phyloP scores from a whole-genome alignment of 352 stramenopile species.

The Pythium volutum region DNA sequence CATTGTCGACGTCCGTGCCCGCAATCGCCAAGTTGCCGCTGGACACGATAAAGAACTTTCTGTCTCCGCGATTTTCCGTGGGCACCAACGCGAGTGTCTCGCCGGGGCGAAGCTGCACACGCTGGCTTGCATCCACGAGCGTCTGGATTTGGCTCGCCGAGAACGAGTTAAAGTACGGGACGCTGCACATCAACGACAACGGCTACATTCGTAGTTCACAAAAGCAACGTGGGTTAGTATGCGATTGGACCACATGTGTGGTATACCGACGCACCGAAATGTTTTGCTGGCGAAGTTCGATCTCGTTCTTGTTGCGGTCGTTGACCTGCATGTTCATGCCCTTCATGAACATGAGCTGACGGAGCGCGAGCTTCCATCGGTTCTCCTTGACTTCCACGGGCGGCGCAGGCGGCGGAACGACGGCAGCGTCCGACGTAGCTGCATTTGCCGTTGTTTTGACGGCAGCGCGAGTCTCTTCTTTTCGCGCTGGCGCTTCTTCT shows the following conservation, averaged over 20 bases:
- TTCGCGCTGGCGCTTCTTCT: too few species aligned
- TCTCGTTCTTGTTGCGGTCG: slow-evolving; percentile 73
- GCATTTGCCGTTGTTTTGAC: background rate
- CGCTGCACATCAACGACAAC: slow-evolving; percentile 66
- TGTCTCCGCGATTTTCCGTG: slow-evolving; percentile 23
- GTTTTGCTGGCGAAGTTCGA: slow-evolving; percentile 72
- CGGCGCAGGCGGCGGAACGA: background rate
- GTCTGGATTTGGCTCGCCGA: slow-evolving; percentile 48
- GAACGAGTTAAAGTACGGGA: slow-evolving; percentile 74
- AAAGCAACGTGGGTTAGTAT: too few species aligned
- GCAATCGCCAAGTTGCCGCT: slow-evolving; percentile 53
- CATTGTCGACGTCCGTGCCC: slow-evolving; percentile 31
- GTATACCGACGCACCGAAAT: slow-evolving; percentile 44
- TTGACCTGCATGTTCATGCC: slow-evolving; percentile 81
- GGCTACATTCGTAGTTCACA: slow-evolving; percentile 27
- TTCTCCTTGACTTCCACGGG: slow-evolving; percentile 31
- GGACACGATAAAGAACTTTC: slow-evolving; percentile 62
- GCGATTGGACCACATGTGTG: too few species aligned
- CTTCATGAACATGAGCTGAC: slow-evolving; percentile 84
- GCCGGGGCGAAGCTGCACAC: slow-evolving; percentile 43
- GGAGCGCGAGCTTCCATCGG: slow-evolving; percentile 75
- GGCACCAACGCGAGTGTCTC: slow-evolving; percentile 38
- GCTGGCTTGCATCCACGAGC: slow-evolving; percentile 44
- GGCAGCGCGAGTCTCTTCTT: slow-evolving; percentile 19
- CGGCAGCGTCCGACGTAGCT: background rate